Evolutionary conservation across 106 monocot species (phyloP), one percentile per base, ranked within the genome.

Genomic region (Platanthera zijinensis): DNA sequence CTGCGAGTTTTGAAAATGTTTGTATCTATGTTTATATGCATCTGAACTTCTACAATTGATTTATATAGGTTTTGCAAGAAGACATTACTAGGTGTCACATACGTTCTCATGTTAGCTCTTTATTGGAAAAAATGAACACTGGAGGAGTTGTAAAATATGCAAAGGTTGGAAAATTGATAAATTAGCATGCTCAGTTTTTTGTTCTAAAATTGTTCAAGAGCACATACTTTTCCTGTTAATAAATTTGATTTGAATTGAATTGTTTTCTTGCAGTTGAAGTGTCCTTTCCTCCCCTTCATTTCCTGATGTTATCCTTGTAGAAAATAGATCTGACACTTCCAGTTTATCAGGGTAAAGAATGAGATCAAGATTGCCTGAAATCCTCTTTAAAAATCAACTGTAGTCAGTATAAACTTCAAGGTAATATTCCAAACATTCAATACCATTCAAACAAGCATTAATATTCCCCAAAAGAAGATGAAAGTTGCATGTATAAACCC

Each of bases 1-100:
- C 1, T 21, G 21, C 21, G 18, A 59, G 8, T 19, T 59, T 19
- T 59, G 59, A 59, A 18, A 59, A 21, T 59, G 59, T 7, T 8
- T 21, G 1, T 59, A 4, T 59, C 18, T 19, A 59, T 59, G 17
- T 59, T 59, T 59, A 7, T 21, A 19, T 21, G 9, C 59, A 59
- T 59, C 19, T 59, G n/a, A 59, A 51, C 49, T 30, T 78, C 46
- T 52, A 14, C 49, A 70, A 51, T 49, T 80, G 21, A 59, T 78
- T 51, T 48, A 15, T 84, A 67, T 71, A 97, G 93, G 77, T 97
- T 73, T 48, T 97, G 21, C 78, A 86, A 82, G 91, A 94, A 82
- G 94, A 97, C 80, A 87, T 97, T 74, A 91, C 91, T 74, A 97
- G 83, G 78, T 93, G 87, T 78, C 86, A 93, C 64, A 71, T 97